Evolutionary conservation across 129 eudicot species (phyloP), one percentile per base, ranked within the genome.

Genomic region (Erigeron canadensis): DNA sequence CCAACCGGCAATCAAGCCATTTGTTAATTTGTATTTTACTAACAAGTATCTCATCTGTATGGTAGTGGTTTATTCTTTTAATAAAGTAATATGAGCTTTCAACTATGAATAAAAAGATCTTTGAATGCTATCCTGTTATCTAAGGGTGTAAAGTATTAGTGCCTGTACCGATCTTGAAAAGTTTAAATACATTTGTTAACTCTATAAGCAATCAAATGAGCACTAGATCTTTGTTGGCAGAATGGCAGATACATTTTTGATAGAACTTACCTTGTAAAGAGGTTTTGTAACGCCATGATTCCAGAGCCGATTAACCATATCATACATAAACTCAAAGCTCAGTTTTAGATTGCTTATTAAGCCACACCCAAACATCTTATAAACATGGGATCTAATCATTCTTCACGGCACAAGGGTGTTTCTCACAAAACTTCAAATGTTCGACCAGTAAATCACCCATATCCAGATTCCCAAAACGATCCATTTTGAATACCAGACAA

Each of bases 281-380:
- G 91, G 86, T n/a, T 66, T 84, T 55, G 74, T 81, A 56, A 69
- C 86, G 55, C 88, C 86, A 70, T 87, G 87, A 50, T 78, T 83
- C 45, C 88, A 84, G 63, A 93, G 91, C 68, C 71, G 87, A 41
- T 85, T 76, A 23, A 93, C 94, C 75, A 89, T 46, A 39, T 70
- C 85, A 65, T 89, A 87, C 62, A 93, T 82, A 75, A 83, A 89
- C 56, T 89, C 98, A 71, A 89, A 92, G 40, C 85, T 86, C 4
- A 92, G 80, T 50, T 73, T 83, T n/a, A 9, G 79, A 75, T 46
- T 92, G 95, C 28, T 81, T 78, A 69, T 92, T 92, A 41, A 93
- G 74, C 98, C 92, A 89, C 40, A 85, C 96, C 95, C 96, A 78
- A 93, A 70, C 91, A 93, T 71, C 86, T 83, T 89, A 57, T 93